Evolutionary conservation across 2,329 filamentous ascomycete genomes (phyloP).

Genomic region (Xylaria sp.): DNA sequence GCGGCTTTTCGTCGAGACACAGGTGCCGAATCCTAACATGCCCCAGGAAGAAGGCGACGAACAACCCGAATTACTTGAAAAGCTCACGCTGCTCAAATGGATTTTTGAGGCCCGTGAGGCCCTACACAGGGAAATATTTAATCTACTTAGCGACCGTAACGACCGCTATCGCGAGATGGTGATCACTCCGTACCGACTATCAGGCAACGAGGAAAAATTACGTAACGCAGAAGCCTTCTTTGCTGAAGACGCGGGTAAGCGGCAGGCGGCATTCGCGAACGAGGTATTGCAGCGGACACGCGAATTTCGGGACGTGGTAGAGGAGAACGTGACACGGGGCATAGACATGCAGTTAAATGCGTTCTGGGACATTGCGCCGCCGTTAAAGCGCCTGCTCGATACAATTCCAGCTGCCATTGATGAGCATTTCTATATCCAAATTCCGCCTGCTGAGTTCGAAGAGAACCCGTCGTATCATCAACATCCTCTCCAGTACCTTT

Average conservation of each 20-base stretch:
- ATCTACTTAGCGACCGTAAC: conserved; percentile 83
- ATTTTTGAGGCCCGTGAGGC: conserved; percentile 92
- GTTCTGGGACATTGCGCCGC: conserved; percentile 97
- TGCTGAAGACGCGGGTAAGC: conserved; percentile 73
- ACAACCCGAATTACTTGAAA: conserved; percentile 90
- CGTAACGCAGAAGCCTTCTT: conserved; percentile 84
- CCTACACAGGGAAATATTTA: conserved; percentile 83
- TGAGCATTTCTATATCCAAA: conserved; percentile 70
- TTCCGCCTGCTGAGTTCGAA: conserved; percentile 77
- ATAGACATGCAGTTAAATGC: conserved; percentile 91
- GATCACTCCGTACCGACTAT: conserved; percentile 75
- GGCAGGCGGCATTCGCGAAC: conserved; percentile 71
- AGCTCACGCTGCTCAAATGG: conserved; percentile 94
- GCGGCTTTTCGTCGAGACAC: conserved; percentile 74
- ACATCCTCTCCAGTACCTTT: conserved; percentile 89
- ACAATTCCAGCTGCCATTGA: conserved; percentile 65
- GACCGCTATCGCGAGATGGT: conserved; percentile 86
- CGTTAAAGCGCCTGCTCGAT: conserved; percentile 77
- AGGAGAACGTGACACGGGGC: conserved; percentile 83
- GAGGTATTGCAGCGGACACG: conserved; percentile 75
- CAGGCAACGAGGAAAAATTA: conserved; percentile 79
- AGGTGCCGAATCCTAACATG: conserved; percentile 73
- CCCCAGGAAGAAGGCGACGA: conserved; percentile 96
- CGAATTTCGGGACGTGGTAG: conserved; percentile 78
- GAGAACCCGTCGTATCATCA: conserved; percentile 84